A percentile compares a stretch with the other conserved stretches of the same genome.
Conservation (phyloP, 2,329 filamentous ascomycete species). For the Trematosphaeria pertusa region DNA sequence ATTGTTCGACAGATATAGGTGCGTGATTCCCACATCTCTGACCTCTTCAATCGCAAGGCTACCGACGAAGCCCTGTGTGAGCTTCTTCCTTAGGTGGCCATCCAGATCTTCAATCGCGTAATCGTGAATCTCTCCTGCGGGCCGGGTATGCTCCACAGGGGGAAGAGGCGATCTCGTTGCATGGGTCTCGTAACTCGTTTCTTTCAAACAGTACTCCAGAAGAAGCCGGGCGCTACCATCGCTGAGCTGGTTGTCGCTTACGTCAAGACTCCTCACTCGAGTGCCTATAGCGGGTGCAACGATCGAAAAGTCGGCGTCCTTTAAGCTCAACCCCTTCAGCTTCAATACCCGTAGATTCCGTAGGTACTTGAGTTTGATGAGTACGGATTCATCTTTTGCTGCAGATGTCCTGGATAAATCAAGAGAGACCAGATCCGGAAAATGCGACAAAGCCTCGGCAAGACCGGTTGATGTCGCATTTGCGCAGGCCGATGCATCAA, state of each 20-base stretch:
- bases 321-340: constrained; percentile 60
- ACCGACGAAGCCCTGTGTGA: constrained; percentile 54
- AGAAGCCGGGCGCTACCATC: constrained; percentile 61
- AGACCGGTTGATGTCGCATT: constrained; percentile 66
- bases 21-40: constrained; percentile 63
- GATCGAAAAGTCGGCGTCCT: constrained; percentile 60
- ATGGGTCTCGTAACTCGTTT: constrained; percentile 19
- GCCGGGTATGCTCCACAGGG: constrained; percentile 33
- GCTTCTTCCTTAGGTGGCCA: constrained; percentile 53
- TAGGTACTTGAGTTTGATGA: constrained; percentile 56
- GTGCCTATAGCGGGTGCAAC: constrained; percentile 60
- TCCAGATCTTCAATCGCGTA: constrained; percentile 58
- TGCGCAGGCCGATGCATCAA: constrained; percentile 63
- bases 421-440: constrained; percentile 63
- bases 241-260: constrained; percentile 64
- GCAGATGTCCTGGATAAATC: constrained; percentile 63
- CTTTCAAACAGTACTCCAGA: constrained; percentile 59
- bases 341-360: constrained; percentile 64
- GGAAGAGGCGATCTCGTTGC: constrained; percentile 21
- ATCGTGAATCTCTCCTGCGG: constrained; percentile 42
- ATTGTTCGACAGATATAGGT: constrained; percentile 66
- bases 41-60: constrained; percentile 64
- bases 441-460: constrained; percentile 58
- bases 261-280: constrained; percentile 62
- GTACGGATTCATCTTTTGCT: constrained; percentile 57